Base-by-base conservation (phyloP, 768 basidiomycete species). In the Termitomyces titanicus region DNA sequence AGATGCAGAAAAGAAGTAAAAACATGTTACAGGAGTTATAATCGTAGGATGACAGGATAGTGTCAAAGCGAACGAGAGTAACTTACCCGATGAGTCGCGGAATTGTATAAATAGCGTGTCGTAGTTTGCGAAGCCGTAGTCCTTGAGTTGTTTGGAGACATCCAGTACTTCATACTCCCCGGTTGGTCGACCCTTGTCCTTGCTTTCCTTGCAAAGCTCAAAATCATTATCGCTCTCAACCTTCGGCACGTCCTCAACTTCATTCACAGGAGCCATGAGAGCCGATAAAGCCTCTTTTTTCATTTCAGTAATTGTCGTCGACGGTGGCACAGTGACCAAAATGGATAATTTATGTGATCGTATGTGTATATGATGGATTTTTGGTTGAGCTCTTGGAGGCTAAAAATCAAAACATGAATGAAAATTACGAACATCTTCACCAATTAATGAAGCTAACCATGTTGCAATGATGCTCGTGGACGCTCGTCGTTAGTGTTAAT, bases 301-400 rank as follows among this genome's bases (percentile, higher is more conserved):
- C 39, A 90, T 61, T n/a, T 73, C 71, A 12, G 69, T 74, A 63
- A 92, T 72, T 5, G 80, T 81, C 9, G 77, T 77, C 33, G 75
- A 77, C 8, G 81, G 83, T 39, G 76, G 68, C 10, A 78, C 75
- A 7, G 83, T 81, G 58, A 86, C 70, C 62, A 86, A 77, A 60
- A 89, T 72, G 6, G 85, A 85, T 49, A 87, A 71, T 59, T 82
- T 88, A 73, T 90, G 87, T 0, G 88, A 86, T 63, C 87, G 89
- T 60, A 90, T 68, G n/a, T 83, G 75, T 17, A 91, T 64, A 51
- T 88, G 83, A 70, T 85, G 84, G 47, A 81, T 73, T 70, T 84
- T 88, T 8, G 85, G 83, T 38, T 77, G 77, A 13, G 73, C 59
- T 64, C 80, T 78, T 12, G 74, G 77, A 25, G 83, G 83, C 86